Base-by-base conservation (phyloP, 495 filamentous ascomycete species). In the Neurospora tetraspora region DNA sequence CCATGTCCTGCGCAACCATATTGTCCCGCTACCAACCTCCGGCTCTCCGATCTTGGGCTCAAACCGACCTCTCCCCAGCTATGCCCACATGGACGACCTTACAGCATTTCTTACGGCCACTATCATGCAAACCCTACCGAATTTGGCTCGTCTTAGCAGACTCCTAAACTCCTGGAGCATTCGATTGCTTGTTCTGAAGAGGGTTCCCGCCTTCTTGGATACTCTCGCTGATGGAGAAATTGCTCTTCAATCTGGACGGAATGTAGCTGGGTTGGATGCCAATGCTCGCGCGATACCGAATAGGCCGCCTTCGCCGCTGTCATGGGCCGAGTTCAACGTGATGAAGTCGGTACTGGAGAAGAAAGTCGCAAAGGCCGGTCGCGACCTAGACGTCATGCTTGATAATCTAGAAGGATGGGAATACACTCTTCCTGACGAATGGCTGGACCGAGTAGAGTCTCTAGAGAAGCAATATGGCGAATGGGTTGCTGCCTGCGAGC, bases 51-150 rank as follows among this genome's bases (percentile, higher is more conserved):
- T 88, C 72, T 82, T 84, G 65, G 87, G 80, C 71, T 76, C 81
- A 3, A 77, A 72, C 45, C 80, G 79, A 69, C 78, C 78, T 9
- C 88, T 85, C 78, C 85, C 68, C 81, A 87, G 74, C 74, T 82
- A 83, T 72, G 79, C 82, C 43, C 83, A 74, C 77, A 82, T 98
- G 80, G 93, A 94, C 75, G 94, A 96, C 78, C 89, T 97, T 78
- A 94, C 94, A 3, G 90, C 95, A 37, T 85, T 98, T 42, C 87
- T 98, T 53, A 98, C 96, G 34, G 92, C 93, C 31, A 97, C 93
- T 20, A 91, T 94, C 5, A 78, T 99, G 18, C 92, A 94, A 73
- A 89, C 94, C 11, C 85, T 99, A 34, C 96, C 96, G 2, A 89
- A 91, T 59, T 81, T 97, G n/a, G 91, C 91, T 39, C 88, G 87